These are phyloP conservation scores for Coemansia sp. DNA, from an alignment of 192 early-diverging fungal genomes.

Conservation along the genomic window DNA sequence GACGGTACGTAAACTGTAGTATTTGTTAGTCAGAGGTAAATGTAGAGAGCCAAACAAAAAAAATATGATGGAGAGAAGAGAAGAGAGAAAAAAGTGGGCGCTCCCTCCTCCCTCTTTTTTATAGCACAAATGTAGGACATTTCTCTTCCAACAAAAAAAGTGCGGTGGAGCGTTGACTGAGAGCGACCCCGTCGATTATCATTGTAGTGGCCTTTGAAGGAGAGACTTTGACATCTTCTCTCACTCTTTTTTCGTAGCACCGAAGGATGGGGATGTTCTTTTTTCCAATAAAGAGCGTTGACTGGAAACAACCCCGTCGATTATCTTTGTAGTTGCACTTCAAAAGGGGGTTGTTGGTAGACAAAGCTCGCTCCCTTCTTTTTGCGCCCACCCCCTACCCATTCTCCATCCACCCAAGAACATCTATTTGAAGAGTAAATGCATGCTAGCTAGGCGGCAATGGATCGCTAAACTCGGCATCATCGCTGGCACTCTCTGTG, in stretches of 20 bases:
- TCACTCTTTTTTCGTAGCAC: background rate
- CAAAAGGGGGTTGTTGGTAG: background rate
- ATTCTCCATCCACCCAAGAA: background rate
- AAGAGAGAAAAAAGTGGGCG: background rate
- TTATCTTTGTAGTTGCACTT: background rate
- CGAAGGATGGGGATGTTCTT: too few relatives aligned
- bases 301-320: background rate
- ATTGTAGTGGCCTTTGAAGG: background rate
- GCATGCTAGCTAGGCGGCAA: background rate
- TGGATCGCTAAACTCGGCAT: slow-evolving; percentile 22
- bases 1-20: background rate
- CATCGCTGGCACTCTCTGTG: slow-evolving; percentile 7
- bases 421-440: background rate
- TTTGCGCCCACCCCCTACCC: background rate
- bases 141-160: background rate
- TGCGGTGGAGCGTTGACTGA: background rate
- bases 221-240: background rate
- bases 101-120: background rate
- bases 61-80: background rate
- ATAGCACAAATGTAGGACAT: background rate
- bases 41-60: background rate
- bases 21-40: background rate
- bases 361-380: too few relatives aligned
- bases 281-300: background rate
- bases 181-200: background rate